These are phyloP conservation scores for Candida dubliniensis DNA, from an alignment of 1,139 yeast genomes.

Conservation along the genomic window DNA sequence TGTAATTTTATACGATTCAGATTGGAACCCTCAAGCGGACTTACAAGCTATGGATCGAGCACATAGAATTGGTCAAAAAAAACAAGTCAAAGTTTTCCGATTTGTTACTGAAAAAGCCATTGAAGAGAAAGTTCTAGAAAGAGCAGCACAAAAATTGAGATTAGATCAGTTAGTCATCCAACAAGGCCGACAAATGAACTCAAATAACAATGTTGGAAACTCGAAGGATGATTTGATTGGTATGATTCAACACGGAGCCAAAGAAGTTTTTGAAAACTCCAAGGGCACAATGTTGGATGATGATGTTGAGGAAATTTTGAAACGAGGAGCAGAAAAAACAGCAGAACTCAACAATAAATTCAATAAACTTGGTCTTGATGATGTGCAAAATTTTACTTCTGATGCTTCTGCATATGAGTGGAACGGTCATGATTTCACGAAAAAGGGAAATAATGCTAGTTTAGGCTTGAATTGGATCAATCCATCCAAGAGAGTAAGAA, in stretches of 20 bases:
- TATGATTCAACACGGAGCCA: conserved; percentile 98
- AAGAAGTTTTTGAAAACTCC: conserved; percentile 68
- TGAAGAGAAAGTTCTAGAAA: conserved; percentile 91
- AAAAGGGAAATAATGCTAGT: conserved; percentile 48
- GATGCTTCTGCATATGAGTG: conserved; percentile 93
- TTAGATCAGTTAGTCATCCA: conserved; percentile 95
- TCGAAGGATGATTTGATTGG: conserved; percentile 82
- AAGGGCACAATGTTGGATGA: conserved; percentile 51
- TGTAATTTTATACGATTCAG: conserved; percentile 88
- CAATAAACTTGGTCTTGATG: conserved; percentile 84
- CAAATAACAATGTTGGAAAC: conserved; percentile 39
- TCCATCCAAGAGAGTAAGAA: conserved; percentile 87
- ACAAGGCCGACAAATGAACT: conserved; percentile 69
- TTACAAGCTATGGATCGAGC: conserved; percentile 99
- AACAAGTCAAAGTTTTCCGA: conserved; percentile 88
- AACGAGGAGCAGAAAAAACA: conserved; percentile 80
- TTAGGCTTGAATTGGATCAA: conserved; percentile 71
- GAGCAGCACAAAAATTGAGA: conserved; percentile 92
- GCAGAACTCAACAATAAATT: conserved; percentile 74
- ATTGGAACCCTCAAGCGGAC: conserved; percentile 99
- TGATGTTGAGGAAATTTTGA: conserved; percentile 78
- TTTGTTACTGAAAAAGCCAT: conserved; percentile 95
- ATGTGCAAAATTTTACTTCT: conserved; percentile 82
- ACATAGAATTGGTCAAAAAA: conserved; percentile 96
- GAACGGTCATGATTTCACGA: conserved; percentile 94